Percentiles rank a stretch among this genome's conserved stretches.
phyloP scores from a whole-genome alignment of 805 yeast genomes.

The Candida parachauliodes region DNA sequence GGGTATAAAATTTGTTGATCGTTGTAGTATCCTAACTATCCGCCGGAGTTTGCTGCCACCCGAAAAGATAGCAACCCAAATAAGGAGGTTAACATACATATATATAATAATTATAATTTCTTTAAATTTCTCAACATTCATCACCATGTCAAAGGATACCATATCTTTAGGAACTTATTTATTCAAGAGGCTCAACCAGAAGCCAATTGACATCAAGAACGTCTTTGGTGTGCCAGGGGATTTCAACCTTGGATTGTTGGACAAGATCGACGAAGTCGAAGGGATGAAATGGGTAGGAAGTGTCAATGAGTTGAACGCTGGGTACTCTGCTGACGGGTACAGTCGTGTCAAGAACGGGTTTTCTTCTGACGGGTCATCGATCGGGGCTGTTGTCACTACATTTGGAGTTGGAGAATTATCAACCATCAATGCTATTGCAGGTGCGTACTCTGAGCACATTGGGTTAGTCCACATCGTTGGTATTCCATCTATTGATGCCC shows the following conservation, averaged over 20 bases:
- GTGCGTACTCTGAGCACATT: slow-evolving; percentile 76
- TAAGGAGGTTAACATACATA: no score
- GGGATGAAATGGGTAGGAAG: slow-evolving; percentile 70
- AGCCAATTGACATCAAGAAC: slow-evolving; percentile 47
- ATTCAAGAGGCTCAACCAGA: slow-evolving; percentile 51
- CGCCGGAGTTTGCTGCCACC: no score
- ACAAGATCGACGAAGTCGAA: slow-evolving; percentile 53
- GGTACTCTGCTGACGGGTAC: slow-evolving; percentile 90
- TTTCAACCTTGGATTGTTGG: slow-evolving; percentile 63
- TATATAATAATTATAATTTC: no score
- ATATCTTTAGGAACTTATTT: slow-evolving; percentile 64
- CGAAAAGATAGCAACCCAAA: no score
- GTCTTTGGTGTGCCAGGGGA: slow-evolving; percentile 81
- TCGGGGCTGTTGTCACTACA: slow-evolving; percentile 48
- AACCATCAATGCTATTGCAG: slow-evolving; percentile 77
- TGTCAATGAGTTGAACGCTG: slow-evolving; percentile 86
- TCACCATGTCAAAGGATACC: slow-evolving; percentile 32
- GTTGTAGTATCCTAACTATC: no score
- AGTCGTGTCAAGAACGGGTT: slow-evolving; percentile 53
- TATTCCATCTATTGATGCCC: slow-evolving; percentile 34
- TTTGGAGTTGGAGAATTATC: slow-evolving; percentile 88
- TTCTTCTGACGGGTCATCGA: slow-evolving; percentile 42
- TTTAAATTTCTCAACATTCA: no score
- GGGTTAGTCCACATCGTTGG: slow-evolving; percentile 86
- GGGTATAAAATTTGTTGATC: no score